Conservation (phyloP, 768 basidiomycete species). For the Tephrocybe sp. region DNA sequence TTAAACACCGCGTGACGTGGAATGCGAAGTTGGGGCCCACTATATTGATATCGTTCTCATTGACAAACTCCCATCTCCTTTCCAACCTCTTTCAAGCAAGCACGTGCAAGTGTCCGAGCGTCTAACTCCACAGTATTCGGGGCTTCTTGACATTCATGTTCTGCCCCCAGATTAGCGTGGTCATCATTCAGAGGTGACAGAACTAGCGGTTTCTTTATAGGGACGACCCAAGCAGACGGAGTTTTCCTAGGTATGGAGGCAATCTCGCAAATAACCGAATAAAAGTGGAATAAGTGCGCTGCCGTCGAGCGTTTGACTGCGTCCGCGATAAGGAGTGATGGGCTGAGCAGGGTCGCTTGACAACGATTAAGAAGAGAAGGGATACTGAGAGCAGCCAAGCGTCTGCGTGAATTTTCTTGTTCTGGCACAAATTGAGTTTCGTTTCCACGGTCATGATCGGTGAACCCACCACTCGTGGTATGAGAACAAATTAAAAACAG, state of each 20-base stretch:
- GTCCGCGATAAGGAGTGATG: conserved; percentile 61
- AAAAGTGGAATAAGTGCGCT: conserved; percentile 89
- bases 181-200: conserved; percentile 5
- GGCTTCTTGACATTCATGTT: conserved; percentile 7
- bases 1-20: no score
- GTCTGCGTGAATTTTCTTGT: conserved; percentile 52
- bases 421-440: conserved; percentile 38
- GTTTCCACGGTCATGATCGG: not conserved
- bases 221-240: conserved; percentile 63
- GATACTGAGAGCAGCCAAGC: conserved; percentile 72
- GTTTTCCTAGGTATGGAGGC: conserved; percentile 66
- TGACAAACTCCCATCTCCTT: conserved; percentile 61
- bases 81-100: conserved; percentile 68
- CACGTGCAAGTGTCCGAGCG: conserved; percentile 61
- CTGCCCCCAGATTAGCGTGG: conserved; percentile 6
- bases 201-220: conserved; percentile 12
- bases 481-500: conserved; percentile 79
- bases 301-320: conserved; percentile 70
- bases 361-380: conserved; percentile 79
- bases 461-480: conserved; percentile 50
- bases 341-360: conserved; percentile 52
- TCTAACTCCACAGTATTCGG: conserved; percentile 50
- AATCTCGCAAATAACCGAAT: conserved; percentile 75
- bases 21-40: no score
- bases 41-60: no score